Evolutionary conservation across 352 stramenopile species (phyloP).

Genomic region (Phytopythium oedochilum): DNA sequence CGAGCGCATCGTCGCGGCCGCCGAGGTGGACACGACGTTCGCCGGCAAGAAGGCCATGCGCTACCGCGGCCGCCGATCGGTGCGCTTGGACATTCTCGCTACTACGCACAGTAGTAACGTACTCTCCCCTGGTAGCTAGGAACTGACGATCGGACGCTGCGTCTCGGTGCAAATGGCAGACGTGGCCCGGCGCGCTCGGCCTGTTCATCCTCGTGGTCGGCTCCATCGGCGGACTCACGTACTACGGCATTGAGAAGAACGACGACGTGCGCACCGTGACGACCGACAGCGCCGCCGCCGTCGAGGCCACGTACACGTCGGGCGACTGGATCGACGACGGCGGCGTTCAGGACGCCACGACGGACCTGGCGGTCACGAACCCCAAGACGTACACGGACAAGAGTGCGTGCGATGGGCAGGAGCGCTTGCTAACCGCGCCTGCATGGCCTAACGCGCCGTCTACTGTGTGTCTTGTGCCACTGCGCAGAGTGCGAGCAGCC

Average conservation of each 20-base stretch:
- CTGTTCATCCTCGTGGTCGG: conserved; percentile 52
- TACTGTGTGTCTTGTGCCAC: background rate
- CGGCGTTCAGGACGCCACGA: conserved; percentile 27
- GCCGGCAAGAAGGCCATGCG: conserved; percentile 61
- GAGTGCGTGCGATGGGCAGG: conserved; percentile 24
- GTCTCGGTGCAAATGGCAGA: too few species aligned
- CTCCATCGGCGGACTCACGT: conserved; percentile 61
- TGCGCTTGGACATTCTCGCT: too few species aligned
- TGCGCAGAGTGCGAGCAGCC: conserved; percentile 63
- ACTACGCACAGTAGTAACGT: too few species aligned
- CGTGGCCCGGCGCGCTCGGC: conserved; percentile 70
- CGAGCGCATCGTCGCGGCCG: conserved; percentile 76
- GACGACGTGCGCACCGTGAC: conserved; percentile 43
- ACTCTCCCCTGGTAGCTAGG: too few species aligned
- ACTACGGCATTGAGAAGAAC: conserved; percentile 70
- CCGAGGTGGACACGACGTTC: conserved; percentile 77
- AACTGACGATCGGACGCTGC: too few species aligned
- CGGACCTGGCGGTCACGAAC: conserved; percentile 61
- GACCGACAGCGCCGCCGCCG: conserved; percentile 44
- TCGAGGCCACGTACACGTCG: conserved; percentile 38
- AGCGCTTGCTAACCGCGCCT: too few species aligned
- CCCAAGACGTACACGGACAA: conserved; percentile 65
- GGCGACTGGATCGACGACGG: conserved; percentile 69
- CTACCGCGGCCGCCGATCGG: conserved; percentile 65
- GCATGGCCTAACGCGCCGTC: too few species aligned